Evolutionary conservation across 371 early-diverging fungal species (phyloP), one percentile per base, ranked within the genome.

Genomic region (Blakeslea trispora): DNA sequence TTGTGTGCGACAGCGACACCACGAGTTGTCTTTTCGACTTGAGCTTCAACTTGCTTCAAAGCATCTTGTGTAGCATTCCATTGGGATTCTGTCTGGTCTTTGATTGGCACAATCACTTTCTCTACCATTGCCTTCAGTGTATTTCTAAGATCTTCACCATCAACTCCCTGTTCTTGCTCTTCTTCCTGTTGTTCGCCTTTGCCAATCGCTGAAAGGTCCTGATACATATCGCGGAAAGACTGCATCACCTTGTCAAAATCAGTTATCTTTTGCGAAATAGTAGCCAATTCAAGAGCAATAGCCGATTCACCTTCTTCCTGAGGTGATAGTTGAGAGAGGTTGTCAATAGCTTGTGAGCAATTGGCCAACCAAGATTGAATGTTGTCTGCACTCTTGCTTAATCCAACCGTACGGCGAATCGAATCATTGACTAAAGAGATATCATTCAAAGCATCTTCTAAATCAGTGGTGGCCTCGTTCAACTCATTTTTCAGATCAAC

Each of bases 321-420:
- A 45, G 34, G 19, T 31, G 31, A 35, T 45, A 39, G 9, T 23
- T 24, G 37, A 57, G 34, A 9, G 8, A 46, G 40, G 42, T 55
- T 19, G 46, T 57, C 28, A 31, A 70, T 62, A 1, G 77, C 77
- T 22, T 49, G 32, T 11, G 64, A 59, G 40, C 77, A 76, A 15
- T 64, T 63, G 7, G 24, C 41, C 17, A 77, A 48, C 80, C 80
- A 79, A 2, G 53, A 31, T 9, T 32, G 46, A 35, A 79, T 77
- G 14, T 60, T 59, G 1, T 64, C 55, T 13, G 66, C 69, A 44
- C 60, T 57, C 46, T 77, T 74, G 11, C 51, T 57, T 53, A 74
- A 75, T 3, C 64, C 66, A 24, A 69, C 15, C 3, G 69, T 53
- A 11, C 59, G 63, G 11, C 68, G 59, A 17, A 71, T 54, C 17